Base-by-base conservation (phyloP, 2,329 filamentous ascomycete species). In the Graphiopsis chlorocephala region DNA sequence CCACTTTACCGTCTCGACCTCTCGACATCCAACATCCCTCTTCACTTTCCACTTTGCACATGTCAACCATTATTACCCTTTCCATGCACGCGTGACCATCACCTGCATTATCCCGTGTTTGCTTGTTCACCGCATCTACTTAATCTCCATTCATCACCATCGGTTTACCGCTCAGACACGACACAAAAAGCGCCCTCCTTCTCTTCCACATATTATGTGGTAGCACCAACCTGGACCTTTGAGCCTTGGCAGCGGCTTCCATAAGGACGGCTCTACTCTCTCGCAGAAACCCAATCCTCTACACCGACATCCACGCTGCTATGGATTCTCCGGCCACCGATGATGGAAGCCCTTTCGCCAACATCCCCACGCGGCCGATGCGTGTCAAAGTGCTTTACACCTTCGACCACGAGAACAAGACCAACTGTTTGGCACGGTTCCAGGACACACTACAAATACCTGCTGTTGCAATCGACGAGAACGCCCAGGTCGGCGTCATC, bases 311-410 rank as follows among this genome's bases (percentile, higher is more conserved):
- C 72, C 63, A 68, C 66, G 61, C 64, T 47, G 55, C 45, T 48
- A 63, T 63, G 59, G 53, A 65, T 55, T 58, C 60, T 8, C 64
- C 64, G 7, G 33, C 59, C 20, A 48, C 55, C 63, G 65, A 66
- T 42, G 68, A 68, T 58, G 71, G 66, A 52, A 67, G 65, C 62
- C 71, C 71, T 29, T 72, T 75, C 56, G 72, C 69, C 63, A 72
- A 75, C 64, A 73, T 77, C 33, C 75, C 75, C 20, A 77, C 76
- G 69, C 75, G 75, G 70, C 76, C 78, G 53, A 83, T 84, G 82
- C 78, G 81, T 78, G 93, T 98, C 78, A 98, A 98, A 84, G 90
- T 98, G 58, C 88, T 96, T 67, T 99, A 98, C 79, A 97, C 93
- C 33, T 97, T 98, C 79, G 93, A 98, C 77, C 88, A 89, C 74